These are phyloP conservation scores for Malassezia furfur DNA, from an alignment of 1,284 basidiomycete species.

Conservation along the genomic window DNA sequence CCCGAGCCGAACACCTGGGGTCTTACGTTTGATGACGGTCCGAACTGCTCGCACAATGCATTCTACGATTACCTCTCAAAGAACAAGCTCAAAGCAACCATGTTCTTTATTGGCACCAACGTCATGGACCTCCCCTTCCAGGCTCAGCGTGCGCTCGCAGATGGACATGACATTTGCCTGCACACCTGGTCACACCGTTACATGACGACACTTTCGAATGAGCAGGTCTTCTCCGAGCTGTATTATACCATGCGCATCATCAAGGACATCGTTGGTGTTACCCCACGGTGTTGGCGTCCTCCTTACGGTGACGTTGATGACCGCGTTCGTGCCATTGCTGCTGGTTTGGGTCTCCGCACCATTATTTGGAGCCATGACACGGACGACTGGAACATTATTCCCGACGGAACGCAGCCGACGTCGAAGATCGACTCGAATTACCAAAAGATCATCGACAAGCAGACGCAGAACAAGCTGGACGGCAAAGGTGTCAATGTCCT, in stretches of 20 bases:
- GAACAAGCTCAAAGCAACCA: conserved; percentile 53
- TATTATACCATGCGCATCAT: conserved; percentile 54
- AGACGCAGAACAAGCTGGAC: conserved; percentile 44
- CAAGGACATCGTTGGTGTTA: conserved; percentile 53
- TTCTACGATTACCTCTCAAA: conserved; percentile 53
- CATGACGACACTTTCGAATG: conserved; percentile 53
- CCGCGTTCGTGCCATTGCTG: conserved; percentile 53
- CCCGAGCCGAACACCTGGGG: conserved; percentile 54
- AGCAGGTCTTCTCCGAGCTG: conserved; percentile 54
- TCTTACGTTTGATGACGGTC: conserved; percentile 53
- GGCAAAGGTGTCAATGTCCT: conserved; percentile 43
- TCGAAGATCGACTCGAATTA: conserved; percentile 50
- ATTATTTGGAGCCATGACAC: conserved; percentile 53
- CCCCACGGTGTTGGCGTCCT: conserved; percentile 52
- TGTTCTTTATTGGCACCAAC: conserved; percentile 53
- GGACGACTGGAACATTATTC: conserved; percentile 50
- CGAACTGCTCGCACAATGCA: conserved; percentile 52
- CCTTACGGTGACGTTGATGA: conserved; percentile 55
- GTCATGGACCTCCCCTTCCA: conserved; percentile 54
- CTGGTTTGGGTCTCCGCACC: conserved; percentile 51
- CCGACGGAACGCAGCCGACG: conserved; percentile 44
- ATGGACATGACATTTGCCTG: conserved; percentile 40
- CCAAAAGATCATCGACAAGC: conserved; percentile 48
- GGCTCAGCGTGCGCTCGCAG: conserved; percentile 50
- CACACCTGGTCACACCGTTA: conserved; percentile 51